A percentile compares a stretch with the other conserved stretches of the same genome.
These are phyloP conservation scores for Marasmius sp. DNA, from an alignment of 1,284 basidiomycete species.

Conservation along the genomic window DNA sequence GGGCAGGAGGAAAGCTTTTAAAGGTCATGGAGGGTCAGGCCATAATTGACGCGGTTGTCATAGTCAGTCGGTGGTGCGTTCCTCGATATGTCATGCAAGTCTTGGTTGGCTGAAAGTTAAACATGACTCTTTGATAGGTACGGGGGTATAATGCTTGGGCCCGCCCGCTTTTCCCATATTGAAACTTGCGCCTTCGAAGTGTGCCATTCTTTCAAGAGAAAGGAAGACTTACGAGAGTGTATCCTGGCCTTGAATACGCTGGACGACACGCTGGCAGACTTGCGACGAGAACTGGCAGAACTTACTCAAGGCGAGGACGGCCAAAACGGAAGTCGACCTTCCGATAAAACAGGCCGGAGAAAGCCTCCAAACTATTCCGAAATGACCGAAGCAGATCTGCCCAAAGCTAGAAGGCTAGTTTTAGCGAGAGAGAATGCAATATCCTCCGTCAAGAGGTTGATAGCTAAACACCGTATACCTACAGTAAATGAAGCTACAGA, in stretches of 20 bases:
- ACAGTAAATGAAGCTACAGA: not conserved
- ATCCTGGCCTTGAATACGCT: conserved; percentile 57
- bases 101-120: not conserved
- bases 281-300: conserved; percentile 52
- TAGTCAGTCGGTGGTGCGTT: conserved; percentile 73
- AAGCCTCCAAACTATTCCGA: conserved; percentile 35
- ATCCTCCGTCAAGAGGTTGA: conserved; percentile 25
- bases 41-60: conserved; percentile 60
- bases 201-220: conserved; percentile 61
- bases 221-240: conserved; percentile 63
- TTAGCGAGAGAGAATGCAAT: conserved; percentile 45
- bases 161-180: conserved; percentile 75
- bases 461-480: conserved; percentile 23
- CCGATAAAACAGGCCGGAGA: conserved; percentile 17
- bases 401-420: conserved; percentile 47
- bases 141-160: conserved; percentile 68
- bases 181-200: conserved; percentile 74
- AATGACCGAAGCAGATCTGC: conserved; percentile 39
- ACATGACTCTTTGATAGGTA: conserved; percentile 67
- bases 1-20: conserved; percentile 63
- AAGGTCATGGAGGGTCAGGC: conserved; percentile 71
- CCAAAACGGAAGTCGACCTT: not conserved
- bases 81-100: not conserved
- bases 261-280: conserved; percentile 56
- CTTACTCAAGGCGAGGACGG: conserved; percentile 5